These are phyloP conservation scores for Sclerospora graminicola DNA, from an alignment of 352 stramenopile species.

Conservation along the genomic window DNA sequence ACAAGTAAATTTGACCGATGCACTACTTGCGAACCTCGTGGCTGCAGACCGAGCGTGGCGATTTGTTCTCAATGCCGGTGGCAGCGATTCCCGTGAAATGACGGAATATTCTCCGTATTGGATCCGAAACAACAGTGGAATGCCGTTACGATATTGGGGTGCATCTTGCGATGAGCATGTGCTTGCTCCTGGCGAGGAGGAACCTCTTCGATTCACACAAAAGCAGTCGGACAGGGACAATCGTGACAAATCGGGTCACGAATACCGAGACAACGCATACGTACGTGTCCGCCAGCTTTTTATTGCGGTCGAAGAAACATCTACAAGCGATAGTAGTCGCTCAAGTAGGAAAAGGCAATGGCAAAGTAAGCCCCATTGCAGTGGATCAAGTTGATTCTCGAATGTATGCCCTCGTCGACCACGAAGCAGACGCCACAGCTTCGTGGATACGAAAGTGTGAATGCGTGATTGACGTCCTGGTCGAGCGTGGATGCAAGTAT, in stretches of 20 bases:
- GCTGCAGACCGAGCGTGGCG: constrained; percentile 68
- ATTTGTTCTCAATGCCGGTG: constrained; percentile 62
- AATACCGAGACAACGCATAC: constrained; percentile 9
- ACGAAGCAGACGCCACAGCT: constrained; percentile 34
- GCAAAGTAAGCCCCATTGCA: constrained; percentile 66
- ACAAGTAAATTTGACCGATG: constrained; percentile 74
- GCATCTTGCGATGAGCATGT: constrained; percentile 40
- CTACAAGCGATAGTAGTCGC: constrained; percentile 18
- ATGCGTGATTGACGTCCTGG: constrained; percentile 76
- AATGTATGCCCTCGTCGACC: constrained; percentile 70
- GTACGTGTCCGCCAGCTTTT: constrained; percentile 43
- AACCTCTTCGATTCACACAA: constrained; percentile 49
- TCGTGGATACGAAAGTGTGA: constrained; percentile 63
- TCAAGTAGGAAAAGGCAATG: constrained; percentile 32
- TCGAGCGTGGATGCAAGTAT: constrained; percentile 82
- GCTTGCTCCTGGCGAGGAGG: constrained; percentile 42
- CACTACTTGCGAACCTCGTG: constrained; percentile 69
- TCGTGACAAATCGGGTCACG: constrained; percentile 7
- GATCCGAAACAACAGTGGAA: constrained; percentile 80
- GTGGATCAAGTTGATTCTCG: constrained; percentile 78
- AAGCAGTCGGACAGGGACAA: constrained; percentile 1
- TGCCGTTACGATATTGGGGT: constrained; percentile 70
- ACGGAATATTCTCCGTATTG: constrained; percentile 80
- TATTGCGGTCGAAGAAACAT: constrained; percentile 56
- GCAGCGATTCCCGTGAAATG: constrained; percentile 58